Conservation (phyloP, 495 filamentous ascomycete genomes). For the Aspergillus kassunensis region DNA sequence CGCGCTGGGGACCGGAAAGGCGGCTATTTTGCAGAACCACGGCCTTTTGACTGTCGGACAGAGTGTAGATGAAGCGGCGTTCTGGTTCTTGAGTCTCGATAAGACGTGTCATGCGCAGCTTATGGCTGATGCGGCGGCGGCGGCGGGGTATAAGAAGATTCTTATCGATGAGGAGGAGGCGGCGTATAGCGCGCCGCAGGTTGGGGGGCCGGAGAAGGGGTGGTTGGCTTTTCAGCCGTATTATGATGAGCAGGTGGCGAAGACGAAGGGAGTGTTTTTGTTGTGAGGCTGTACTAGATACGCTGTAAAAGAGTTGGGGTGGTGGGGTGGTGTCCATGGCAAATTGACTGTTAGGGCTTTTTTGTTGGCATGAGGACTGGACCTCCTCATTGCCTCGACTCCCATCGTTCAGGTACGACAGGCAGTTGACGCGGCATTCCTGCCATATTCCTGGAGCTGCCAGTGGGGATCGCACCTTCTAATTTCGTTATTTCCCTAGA, state of each 20-base stretch:
- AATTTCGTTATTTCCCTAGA: too few relatives aligned
- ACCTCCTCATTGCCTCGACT: too few relatives aligned
- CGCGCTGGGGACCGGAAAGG: constrained; percentile 48
- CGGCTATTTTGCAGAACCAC: constrained; percentile 57
- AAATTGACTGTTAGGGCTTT: too few relatives aligned
- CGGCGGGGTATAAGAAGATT: constrained; percentile 46
- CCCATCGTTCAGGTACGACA: too few relatives aligned
- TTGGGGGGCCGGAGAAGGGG: constrained; percentile 17
- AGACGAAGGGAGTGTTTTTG: constrained; percentile 10
- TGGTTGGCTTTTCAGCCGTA: constrained; percentile 25
- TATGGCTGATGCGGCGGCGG: constrained; percentile 50
- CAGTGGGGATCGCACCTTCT: too few relatives aligned
- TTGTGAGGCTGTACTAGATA: constrained; percentile 3
- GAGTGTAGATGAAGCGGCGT: constrained; percentile 55
- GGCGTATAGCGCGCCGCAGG: constrained; percentile 32
- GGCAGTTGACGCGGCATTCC: too few relatives aligned
- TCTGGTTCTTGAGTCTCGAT: constrained; percentile 59
- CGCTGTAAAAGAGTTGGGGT: too few relatives aligned
- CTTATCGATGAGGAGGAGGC: constrained; percentile 49
- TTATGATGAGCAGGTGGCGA: constrained; percentile 14
- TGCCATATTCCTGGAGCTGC: too few relatives aligned
- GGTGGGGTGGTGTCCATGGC: too few relatives aligned
- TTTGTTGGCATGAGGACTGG: too few relatives aligned
- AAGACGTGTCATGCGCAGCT: constrained; percentile 57
- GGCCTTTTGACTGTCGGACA: constrained; percentile 52